Evolutionary conservation across 352 stramenopile genomes (phyloP), one percentile per base, ranked within the genome.

Genomic region (Phytophthora ohioensis): DNA sequence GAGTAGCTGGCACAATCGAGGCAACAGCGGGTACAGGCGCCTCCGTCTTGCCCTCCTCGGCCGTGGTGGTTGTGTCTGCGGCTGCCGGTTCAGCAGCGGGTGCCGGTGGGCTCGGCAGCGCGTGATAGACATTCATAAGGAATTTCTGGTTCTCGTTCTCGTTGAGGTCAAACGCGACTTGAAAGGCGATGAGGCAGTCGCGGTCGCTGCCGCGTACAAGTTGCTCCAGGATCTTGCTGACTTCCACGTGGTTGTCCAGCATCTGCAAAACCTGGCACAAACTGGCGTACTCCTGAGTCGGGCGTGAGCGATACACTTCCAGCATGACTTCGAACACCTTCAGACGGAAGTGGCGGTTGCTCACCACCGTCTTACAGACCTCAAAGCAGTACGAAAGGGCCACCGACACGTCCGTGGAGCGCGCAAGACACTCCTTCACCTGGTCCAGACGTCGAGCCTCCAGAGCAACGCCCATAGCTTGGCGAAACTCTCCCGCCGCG

Each of bases 61-160:
- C 60, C 21, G 76, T 75, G 32, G 59, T 70, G 15, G 72, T 64
- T 15, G 64, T 51, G 52, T 78, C 67, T 53, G 67, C 52, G n/a
- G 57, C 46, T 15, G 21, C 47, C 43, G 73, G 15, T 27, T 71
- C 65, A 35, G 67, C 70, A 43, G 84, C 65, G 7, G 76, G 66
- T 68, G 82, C 67, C 62, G 78, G 69, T 3, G 78, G 82, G 46
- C 81, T 85, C 9, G 91, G 91, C 39, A 99, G 77, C 58, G 82
- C 88, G 34, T 91, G 75, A 47, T 97, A 94, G 17, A 99, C 93
- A 43, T 88, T 89, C 58, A 95, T 80, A 11, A 99, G 76, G 77
- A 99, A 99, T 65, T 97, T 95, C 76, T 99, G 94, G 87, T 99
- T 98, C 45, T 99, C 97, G 57, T 97, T 98, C 78, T 99, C 97